Conservation (phyloP, 305 asterid genomes). For the Solanum hybrid region DNA sequence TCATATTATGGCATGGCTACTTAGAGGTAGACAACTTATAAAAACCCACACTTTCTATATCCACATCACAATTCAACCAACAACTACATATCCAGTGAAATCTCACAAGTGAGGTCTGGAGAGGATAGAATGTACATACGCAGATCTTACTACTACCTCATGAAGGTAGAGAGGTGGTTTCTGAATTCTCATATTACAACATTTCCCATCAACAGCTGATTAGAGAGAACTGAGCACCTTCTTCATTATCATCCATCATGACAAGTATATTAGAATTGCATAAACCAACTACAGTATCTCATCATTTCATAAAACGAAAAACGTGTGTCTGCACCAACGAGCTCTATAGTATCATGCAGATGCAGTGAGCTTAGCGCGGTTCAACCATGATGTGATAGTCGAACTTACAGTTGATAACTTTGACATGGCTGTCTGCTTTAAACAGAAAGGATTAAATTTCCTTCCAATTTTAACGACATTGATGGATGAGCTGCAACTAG, state of each 20-base stretch:
- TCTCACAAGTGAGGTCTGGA: no score
- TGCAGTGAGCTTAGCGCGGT: not conserved
- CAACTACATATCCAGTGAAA: not conserved
- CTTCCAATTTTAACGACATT: not conserved
- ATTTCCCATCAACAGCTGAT: not conserved
- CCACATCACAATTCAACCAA: not conserved
- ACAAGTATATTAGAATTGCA: not conserved
- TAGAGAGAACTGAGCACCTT: not conserved
- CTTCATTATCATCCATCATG: not conserved
- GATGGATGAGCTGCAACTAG: conserved; percentile 24
- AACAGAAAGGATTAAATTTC: conserved; percentile 10
- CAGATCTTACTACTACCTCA: not conserved
- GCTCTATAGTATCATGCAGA: not conserved
- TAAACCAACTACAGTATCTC: not conserved
- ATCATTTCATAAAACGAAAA: not conserved
- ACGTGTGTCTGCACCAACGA: not conserved
- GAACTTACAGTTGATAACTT: conserved; percentile 12
- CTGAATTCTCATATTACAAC: not conserved
- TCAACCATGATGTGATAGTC: conserved; percentile 14
- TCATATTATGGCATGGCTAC: not conserved
- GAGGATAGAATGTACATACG: no score
- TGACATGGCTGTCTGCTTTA: conserved; percentile 12
- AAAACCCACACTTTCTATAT: not conserved
- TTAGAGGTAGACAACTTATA: not conserved
- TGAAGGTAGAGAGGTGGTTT: not conserved